Conservation (phyloP, 139 green algal species). For the Tetraselmis striata region DNA sequence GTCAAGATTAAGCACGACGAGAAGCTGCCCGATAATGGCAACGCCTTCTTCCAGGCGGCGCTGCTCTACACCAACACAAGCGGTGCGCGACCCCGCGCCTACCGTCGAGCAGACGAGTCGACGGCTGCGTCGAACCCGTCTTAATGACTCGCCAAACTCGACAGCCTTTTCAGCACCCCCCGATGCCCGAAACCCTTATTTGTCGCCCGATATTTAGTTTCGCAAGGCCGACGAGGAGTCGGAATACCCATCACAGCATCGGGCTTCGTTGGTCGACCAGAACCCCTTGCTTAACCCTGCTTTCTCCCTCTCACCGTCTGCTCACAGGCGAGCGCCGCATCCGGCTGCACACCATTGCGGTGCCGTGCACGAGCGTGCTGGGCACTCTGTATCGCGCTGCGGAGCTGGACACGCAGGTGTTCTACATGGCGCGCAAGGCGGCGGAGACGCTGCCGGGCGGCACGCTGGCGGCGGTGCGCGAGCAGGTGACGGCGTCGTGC, state of each 20-base stretch:
- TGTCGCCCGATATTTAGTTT: no score
- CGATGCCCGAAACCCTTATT: neutral
- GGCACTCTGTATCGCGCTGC: constrained; percentile 68
- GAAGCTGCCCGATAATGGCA: constrained; percentile 30
- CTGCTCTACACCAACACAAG: constrained; percentile 74
- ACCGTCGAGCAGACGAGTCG: no score
- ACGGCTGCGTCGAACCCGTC: no score
- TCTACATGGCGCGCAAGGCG: constrained; percentile 24
- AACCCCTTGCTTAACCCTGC: no score
- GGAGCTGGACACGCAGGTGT: constrained; percentile 74
- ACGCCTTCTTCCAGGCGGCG: constrained; percentile 65
- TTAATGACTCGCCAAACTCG: no score
- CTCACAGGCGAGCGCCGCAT: constrained; percentile 40
- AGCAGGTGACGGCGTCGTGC: constrained; percentile 10
- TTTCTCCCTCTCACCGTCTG: neutral
- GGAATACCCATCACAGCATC: no score
- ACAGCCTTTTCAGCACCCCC: no score
- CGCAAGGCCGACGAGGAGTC: no score
- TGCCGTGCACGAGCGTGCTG: constrained; percentile 59
- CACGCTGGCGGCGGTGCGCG: constrained; percentile 6
- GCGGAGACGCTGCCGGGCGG: constrained; percentile 22
- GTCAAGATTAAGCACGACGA: constrained; percentile 35
- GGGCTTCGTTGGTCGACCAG: no score
- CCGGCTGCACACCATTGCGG: constrained; percentile 73
- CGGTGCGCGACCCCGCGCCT: no score